Evolutionary conservation across 768 basidiomycete species (phyloP), one percentile per base, ranked within the genome.

Genomic region (Cystoderma amianthinum): DNA sequence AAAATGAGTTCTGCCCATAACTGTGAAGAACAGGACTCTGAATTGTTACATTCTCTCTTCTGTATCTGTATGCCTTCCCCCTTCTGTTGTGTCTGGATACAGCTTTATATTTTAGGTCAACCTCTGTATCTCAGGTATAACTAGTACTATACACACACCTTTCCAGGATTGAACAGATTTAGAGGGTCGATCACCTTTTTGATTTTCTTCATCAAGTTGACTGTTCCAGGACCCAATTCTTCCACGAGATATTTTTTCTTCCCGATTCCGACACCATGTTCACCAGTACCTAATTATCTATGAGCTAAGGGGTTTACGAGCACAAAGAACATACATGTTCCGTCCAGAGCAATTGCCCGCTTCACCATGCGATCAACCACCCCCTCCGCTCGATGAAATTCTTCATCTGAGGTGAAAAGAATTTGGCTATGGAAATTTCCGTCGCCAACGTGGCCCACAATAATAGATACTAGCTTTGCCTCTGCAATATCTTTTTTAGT

Each of bases 221-320:
- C 83, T 0, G 93, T 94, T 2, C 85, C 88, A 18, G 67, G 67
- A 0, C 93, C 92, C 0, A 96, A 70, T 54, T 96, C 93, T 30
- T 81, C 73, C 11, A 74, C 69, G n/a, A 96, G 69, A 54, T 82
- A 94, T 45, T 82, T 71, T 44, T 75, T 77, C 65, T 93, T 93
- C 4, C 90, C 90, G 7, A 92, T 66, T 0, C 90, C 91, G 5
- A 93, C 86, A 2, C 90, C 91, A 52, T 93, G 90, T 51, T 93
- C 90, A 3, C 86, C 86, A 0, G 81, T 84, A 49, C 80, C 82
- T 82, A 16, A n/a, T n/a, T 15, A 42, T 34, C 20, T 19, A 5
- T 32, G 17, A 5, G 16, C 32, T 21, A 25, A 17, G 10, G 23
- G 37, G 12, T 37, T 13, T 13, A 48, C 36, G 47, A 32, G 21